Base-by-base conservation (phyloP, 345 rosid genomes). In the Citrus hindsii region DNA sequence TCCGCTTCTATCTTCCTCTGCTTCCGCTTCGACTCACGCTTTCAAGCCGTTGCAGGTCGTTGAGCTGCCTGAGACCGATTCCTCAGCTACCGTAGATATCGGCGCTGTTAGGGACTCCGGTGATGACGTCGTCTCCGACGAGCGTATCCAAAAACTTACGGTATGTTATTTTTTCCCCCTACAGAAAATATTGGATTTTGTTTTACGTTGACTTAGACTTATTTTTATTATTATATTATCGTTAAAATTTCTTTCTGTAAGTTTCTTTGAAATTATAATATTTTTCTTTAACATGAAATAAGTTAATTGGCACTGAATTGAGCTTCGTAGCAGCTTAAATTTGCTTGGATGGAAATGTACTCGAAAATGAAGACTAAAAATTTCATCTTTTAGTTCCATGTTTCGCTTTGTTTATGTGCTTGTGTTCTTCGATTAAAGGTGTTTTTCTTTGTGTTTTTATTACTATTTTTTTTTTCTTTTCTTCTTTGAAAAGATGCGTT, bases 1-100 rank as follows among this genome's bases (percentile, higher is more conserved):
- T 75, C 87, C 94, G 21, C 89, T 93, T 53, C 90, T 90, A 79
- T 90, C 90, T 35, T 84, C 95, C 68, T 85, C 85, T 28, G 33
- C 85, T n/a, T 64, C 86, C 24, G 30, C 85, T 65, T 33, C 92
- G 68, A 65, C 89, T 74, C 88, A 85, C 76, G 86, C 89, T 74
- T 97, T 97, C 77, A 90, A 87, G 77, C 94, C 95, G 22, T 82
- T 97, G 69, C 93, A 97, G 1, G 87, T 76, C 65, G 90, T 89
- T 78, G 99, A 97, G 86, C 83, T 93, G 55, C 83, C 82, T 35
- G 95, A 88, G 48, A 80, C 77, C 56, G 90, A 90, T 16, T 81
- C 86, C 70, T 81, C 90, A 27, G 77, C 90, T 13, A 75, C 90
- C 74, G 72, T 89, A 0, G 90, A 88, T 74, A 89, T 88, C 90